A percentile compares a stretch with the other conserved stretches of the same genome.
phyloP scores from a whole-genome alignment of 257 asterid species.

The Echium plantagineum region DNA sequence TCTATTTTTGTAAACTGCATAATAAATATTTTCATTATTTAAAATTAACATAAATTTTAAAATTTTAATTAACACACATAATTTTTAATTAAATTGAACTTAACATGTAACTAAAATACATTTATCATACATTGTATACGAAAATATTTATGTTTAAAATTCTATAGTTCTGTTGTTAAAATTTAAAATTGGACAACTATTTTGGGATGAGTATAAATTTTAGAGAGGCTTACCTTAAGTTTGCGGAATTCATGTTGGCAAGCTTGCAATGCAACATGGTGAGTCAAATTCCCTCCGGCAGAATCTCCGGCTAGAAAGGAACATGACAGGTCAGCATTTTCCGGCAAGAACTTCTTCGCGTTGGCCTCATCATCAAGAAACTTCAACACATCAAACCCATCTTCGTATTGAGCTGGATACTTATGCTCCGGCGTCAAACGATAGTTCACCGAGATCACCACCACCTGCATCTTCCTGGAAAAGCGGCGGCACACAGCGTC shows the following conservation, averaged over 20 bases:
- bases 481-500: constrained; percentile 66
- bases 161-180: no score
- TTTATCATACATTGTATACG: no score
- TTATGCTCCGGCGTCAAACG: constrained; percentile 60
- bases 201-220: no score
- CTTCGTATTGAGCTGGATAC: constrained; percentile 62
- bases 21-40: no score
- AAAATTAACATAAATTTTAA: no score
- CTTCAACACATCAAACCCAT: constrained; percentile 50
- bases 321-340: constrained; percentile 41
- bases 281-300: constrained; percentile 72
- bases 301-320: constrained; percentile 78
- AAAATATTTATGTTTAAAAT: no score
- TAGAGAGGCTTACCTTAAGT: constrained; percentile 27
- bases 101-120: no score
- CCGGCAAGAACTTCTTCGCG: constrained; percentile 31
- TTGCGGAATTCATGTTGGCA: constrained; percentile 23
- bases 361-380: constrained; percentile 36
- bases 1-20: no score
- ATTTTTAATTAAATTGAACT: no score
- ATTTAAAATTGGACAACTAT: no score
- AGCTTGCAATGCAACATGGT: constrained; percentile 52
- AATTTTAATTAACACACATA: no score
- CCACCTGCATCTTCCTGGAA: constrained; percentile 37
- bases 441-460: constrained; percentile 61